Base-by-base conservation (phyloP, 75 land plant species). In the Picea sitchensis region DNA sequence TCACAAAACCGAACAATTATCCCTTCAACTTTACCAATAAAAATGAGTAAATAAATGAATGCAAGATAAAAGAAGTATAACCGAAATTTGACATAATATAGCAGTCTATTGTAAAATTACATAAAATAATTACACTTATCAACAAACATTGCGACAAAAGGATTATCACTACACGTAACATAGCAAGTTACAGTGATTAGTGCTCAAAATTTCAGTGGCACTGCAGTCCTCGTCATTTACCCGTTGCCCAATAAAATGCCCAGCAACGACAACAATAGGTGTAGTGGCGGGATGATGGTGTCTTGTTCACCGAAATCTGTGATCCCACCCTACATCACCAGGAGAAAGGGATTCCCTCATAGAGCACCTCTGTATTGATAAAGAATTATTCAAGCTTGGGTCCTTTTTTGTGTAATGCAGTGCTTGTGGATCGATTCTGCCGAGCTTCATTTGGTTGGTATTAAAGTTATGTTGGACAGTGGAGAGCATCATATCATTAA, bases 311-410 rank as follows among this genome's bases (percentile, higher is more conserved):
- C 76, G 5, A 51, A 44, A 21, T 75, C 76, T 23, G 56, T 56
- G n/a, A 47, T 56, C 34, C 76, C 58, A 23, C 76, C 64, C 64
- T 18, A 6, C 21, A 18, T 21, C 64, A 62, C 23, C 30, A n/a
- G 76, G 76, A 75, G 76, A 56, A 75, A 75, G 14, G 76, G 58
- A 44, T 21, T 74, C 47, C 76, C 76, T 56, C 76, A 75, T 32
- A n/a, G 76, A 56, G 21, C 58, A 23, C 76, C 76, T 2, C 31
- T 75, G 4, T 75, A 47, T 26, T 75, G 34, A 75, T 12, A 2
- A 11, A 9, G 4, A 14, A 0, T 13, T 32, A 14, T 17, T 67
- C 8, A 23, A 9, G 32, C 44, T 30, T 18, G 72, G 72, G 20
- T 14, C 34, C 5, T 32, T 26, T 67, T 18, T 67, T 32, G 32